Conservation (phyloP, 306 rosid species). For the Cicer bijugum region DNA sequence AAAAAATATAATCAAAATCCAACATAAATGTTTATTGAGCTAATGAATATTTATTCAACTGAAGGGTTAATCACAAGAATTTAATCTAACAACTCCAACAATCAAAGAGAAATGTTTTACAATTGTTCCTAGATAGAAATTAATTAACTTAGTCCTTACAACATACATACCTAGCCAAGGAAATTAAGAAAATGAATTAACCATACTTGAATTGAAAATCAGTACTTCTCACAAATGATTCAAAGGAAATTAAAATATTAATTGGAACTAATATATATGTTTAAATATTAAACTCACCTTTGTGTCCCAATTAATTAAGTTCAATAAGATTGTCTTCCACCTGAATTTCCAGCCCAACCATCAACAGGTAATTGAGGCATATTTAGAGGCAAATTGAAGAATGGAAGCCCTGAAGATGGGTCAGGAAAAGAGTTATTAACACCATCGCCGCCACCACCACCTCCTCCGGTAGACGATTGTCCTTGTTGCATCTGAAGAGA, state of each 20-base stretch:
- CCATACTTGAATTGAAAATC: slow-evolving; percentile 32
- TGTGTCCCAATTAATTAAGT: slow-evolving; percentile 35
- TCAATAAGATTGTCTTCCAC: slow-evolving; percentile 66
- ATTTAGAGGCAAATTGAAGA: slow-evolving; percentile 78
- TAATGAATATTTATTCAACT: slow-evolving; percentile 41
- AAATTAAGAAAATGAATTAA: slow-evolving; percentile 12
- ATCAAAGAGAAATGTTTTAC: slow-evolving; percentile 42
- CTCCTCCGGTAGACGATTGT: slow-evolving; percentile 54
- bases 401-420: slow-evolving; percentile 75
- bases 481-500: slow-evolving; percentile 62
- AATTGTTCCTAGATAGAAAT: slow-evolving; percentile 48
- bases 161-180: slow-evolving; percentile 44
- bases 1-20: slow-evolving; percentile 18
- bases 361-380: slow-evolving; percentile 77
- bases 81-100: slow-evolving; percentile 47
- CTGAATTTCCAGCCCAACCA: slow-evolving; percentile 76
- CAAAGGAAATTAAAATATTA: slow-evolving; percentile 36
- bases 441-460: slow-evolving; percentile 42
- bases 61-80: slow-evolving; percentile 48
- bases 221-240: slow-evolving; percentile 34
- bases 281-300: slow-evolving; percentile 55
- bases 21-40: slow-evolving; percentile 17
- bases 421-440: slow-evolving; percentile 63
- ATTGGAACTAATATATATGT: background rate
- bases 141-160: slow-evolving; percentile 37